phyloP scores from a whole-genome alignment of 1,139 yeast species.

The Kodamaea anthophila region DNA sequence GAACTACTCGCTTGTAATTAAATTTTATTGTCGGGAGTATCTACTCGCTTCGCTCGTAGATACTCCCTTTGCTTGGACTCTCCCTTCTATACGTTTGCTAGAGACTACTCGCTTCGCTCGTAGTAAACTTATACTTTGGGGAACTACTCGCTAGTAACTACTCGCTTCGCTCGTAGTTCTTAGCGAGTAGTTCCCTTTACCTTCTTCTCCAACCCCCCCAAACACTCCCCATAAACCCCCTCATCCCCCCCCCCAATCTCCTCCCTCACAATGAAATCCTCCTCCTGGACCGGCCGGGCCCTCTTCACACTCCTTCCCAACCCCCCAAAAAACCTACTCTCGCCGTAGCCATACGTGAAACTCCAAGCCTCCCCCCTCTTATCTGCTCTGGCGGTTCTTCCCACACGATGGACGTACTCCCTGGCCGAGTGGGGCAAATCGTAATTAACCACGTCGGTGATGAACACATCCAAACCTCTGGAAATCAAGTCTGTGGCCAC shows the following conservation, averaged over 20 bases:
- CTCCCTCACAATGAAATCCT: constrained; percentile 17
- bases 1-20: too few species aligned
- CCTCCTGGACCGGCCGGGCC: constrained; percentile 15
- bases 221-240: constrained; percentile 19
- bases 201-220: constrained; percentile 22
- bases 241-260: constrained; percentile 22
- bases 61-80: too few species aligned
- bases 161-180: not conserved
- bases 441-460: constrained; percentile 77
- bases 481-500: constrained; percentile 92
- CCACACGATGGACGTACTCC: constrained; percentile 92
- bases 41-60: too few species aligned
- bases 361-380: constrained; percentile 68
- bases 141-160: not conserved
- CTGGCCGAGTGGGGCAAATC: constrained; percentile 85
- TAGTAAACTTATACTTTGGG: too few species aligned
- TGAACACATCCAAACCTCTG: constrained; percentile 82
- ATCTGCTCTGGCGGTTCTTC: constrained; percentile 94
- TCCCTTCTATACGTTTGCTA: too few species aligned
- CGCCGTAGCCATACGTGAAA: constrained; percentile 70
- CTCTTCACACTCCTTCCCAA: constrained; percentile 41
- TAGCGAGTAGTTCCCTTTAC: constrained; percentile 8
- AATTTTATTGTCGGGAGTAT: too few species aligned
- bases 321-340: constrained; percentile 56
- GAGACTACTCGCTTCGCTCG: too few species aligned